Evolutionary conservation across 2,329 filamentous ascomycete genomes (phyloP), one percentile per base, ranked within the genome.

Genomic region (Penicillium sp.): DNA sequence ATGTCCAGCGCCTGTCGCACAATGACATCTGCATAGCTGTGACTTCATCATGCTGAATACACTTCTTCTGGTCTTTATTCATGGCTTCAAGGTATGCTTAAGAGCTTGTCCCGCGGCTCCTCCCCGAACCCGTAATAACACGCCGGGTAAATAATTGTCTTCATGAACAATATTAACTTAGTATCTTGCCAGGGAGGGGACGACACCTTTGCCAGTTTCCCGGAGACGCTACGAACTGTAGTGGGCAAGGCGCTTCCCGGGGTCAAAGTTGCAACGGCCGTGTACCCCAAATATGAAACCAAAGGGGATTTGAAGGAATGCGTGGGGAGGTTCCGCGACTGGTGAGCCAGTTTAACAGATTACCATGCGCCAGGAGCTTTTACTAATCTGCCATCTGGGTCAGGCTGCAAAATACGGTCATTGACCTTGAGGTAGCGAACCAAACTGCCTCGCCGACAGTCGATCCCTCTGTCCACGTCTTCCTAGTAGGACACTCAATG

Each of bases 401-500:
- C 43, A 92, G 89, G 91, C 86, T 98, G 15, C 87, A 93, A 66
- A 89, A 97, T 73, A 91, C 91, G 69, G 91, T 98, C 68, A 97
- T 98, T 69, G 95, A 98, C 75, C 82, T 97, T 69, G 94, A 99
- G 78, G 93, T 97, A 58, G 87, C 84, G 31, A 90, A 90, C 67
- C 83, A 84, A 48, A 94, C 92, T 0, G 86, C 90, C 1, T 93
- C 90, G 5, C 93, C 93, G 0, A 96, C 91, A 0, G 84, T 96
- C 63, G 91, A 96, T 62, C 92, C 92, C 5, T 92, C 89, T 0
- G 91, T 96, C 20, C 88, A 88, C 70, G 89, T 90, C 31, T 84
- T 96, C 49, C 84, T 97, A 15, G 81, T 96, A 58, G 93, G 93
- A 25, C 93, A 97, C 75, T 93, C 90, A 8, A 97, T 90, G 90